A percentile compares a stretch with the other conserved stretches of the same genome.
These are phyloP conservation scores for Aspergillus sp. DNA, from an alignment of 2,329 filamentous ascomycete genomes.

Conservation along the genomic window DNA sequence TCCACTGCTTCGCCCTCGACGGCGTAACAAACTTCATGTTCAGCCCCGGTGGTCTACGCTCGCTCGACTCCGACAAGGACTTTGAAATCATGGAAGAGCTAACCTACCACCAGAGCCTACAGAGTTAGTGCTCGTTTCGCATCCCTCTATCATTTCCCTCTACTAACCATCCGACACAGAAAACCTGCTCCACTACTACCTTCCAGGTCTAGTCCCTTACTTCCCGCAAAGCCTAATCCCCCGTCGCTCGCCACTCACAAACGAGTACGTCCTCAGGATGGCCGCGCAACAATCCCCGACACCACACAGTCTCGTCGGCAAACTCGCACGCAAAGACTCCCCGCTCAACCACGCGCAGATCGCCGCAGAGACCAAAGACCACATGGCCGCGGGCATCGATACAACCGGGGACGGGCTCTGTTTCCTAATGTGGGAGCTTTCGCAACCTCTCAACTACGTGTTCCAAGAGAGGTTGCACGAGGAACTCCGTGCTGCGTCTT, in stretches of 20 bases:
- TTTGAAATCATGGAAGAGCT: conserved; percentile 71
- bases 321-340: conserved; percentile 59
- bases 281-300: conserved; percentile 53
- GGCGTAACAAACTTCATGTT: conserved; percentile 73
- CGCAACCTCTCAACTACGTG: conserved; percentile 58
- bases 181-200: conserved; percentile 63
- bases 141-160: background rate
- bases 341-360: conserved; percentile 59
- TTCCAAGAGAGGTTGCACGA: conserved; percentile 59
- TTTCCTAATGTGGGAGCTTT: conserved; percentile 74
- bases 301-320: conserved; percentile 62
- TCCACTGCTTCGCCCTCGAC: conserved; percentile 72
- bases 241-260: conserved; percentile 62
- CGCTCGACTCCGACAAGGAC: conserved; percentile 60
- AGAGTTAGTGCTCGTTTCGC: conserved; percentile 54
- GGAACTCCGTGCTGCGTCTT: conserved; percentile 55
- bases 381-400: conserved; percentile 73
- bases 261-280: conserved; percentile 62
- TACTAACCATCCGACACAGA: conserved; percentile 48
- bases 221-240: conserved; percentile 57
- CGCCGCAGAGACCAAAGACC: conserved; percentile 71
- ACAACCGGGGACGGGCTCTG: conserved; percentile 72
- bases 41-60: conserved; percentile 66
- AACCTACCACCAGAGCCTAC: conserved; percentile 68
- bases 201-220: conserved; percentile 54